Evolutionary conservation across 805 yeast species (phyloP).

Genomic region (Metschnikowia vanudenii): DNA sequence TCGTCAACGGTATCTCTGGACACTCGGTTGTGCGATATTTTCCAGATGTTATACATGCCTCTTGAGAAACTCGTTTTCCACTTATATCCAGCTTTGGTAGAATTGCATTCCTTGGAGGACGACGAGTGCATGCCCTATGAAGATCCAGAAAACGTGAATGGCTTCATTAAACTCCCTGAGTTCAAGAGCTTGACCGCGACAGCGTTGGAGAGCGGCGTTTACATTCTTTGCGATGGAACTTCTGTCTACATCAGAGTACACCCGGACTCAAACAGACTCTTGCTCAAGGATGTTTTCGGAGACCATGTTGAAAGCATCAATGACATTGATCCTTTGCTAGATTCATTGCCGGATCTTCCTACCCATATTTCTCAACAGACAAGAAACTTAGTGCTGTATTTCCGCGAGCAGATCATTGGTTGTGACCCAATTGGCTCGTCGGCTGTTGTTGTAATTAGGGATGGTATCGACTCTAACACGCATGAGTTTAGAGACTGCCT

Average conservation of each 20-base stretch:
- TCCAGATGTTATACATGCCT: slow-evolving; percentile 51
- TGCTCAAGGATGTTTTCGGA: slow-evolving; percentile 77
- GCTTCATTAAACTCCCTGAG: slow-evolving; percentile 50
- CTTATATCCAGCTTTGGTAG: slow-evolving; percentile 78
- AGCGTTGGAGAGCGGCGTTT: slow-evolving; percentile 68
- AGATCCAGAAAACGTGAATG: slow-evolving; percentile 40
- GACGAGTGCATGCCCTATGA: slow-evolving; percentile 44
- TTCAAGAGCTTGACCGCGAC: slow-evolving; percentile 43
- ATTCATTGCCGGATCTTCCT: slow-evolving; percentile 66
- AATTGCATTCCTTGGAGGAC: slow-evolving; percentile 62
- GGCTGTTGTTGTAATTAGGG: slow-evolving; percentile 61
- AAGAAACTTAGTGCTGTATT: slow-evolving; percentile 57
- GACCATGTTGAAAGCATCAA: slow-evolving; percentile 42
- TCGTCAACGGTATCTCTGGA: slow-evolving; percentile 56
- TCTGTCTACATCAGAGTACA: slow-evolving; percentile 64
- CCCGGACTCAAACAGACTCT: slow-evolving; percentile 60
- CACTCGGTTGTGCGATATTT: slow-evolving; percentile 55
- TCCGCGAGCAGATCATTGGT: slow-evolving; percentile 38
- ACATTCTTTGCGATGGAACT: slow-evolving; percentile 70
- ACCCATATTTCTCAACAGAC: slow-evolving; percentile 70
- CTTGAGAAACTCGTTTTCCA: slow-evolving; percentile 57
- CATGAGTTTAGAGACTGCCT: slow-evolving; percentile 52
- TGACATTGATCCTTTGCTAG: slow-evolving; percentile 47
- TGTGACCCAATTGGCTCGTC: slow-evolving; percentile 26
- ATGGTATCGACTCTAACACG: slow-evolving; percentile 61